Conservation (phyloP, 179 eudicot genomes). For the Kewa caespitosa region DNA sequence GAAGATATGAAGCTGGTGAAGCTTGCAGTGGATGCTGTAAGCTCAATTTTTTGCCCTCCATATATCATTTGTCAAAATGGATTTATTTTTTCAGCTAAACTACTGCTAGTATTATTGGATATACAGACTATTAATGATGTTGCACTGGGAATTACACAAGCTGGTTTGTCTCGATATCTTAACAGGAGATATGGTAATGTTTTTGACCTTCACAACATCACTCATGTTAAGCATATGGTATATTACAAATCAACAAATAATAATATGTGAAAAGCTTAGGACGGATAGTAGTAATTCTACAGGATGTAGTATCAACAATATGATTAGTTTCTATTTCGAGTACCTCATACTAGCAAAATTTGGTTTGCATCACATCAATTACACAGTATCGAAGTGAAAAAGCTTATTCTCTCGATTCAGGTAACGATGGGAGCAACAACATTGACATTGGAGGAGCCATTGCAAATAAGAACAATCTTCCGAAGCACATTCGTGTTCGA, state of each 20-base stretch:
- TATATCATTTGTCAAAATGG: not conserved
- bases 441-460: no score
- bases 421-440: no score
- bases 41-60: slow-evolving; percentile 3
- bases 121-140: slow-evolving; percentile 77
- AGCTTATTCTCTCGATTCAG: no score
- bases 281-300: no score
- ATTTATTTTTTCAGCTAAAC: not conserved
- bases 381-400: no score
- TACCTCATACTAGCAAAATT: no score
- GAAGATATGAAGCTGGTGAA: slow-evolving; percentile 71
- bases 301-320: no score
- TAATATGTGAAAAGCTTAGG: no score
- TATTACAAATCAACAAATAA: no score
- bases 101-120: slow-evolving; percentile 17
- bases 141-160: slow-evolving; percentile 70
- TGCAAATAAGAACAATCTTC: slow-evolving; percentile 30
- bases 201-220: not conserved
- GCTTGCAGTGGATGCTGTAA: slow-evolving; percentile 60
- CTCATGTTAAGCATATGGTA: no score
- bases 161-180: slow-evolving; percentile 72
- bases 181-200: slow-evolving; percentile 57
- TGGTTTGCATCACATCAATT: no score
- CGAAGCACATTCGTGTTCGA: slow-evolving; percentile 37
- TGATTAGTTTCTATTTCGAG: no score